A percentile compares a stretch with the other conserved stretches of the same genome.
phyloP scores from a whole-genome alignment of 345 rosid genomes.

The Corymbia maculata region DNA sequence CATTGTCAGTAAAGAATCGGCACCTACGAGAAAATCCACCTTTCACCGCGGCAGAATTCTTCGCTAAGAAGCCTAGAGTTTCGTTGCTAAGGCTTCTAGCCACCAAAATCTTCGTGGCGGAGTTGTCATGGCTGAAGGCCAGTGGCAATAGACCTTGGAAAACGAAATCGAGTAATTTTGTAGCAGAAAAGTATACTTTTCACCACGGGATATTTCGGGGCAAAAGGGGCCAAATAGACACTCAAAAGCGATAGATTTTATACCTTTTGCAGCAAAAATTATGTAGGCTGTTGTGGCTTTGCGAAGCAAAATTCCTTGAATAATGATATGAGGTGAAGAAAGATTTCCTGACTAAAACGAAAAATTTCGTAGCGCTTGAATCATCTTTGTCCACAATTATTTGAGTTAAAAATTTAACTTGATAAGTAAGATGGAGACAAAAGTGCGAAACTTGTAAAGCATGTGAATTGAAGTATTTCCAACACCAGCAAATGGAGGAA shows the following conservation, averaged over 20 bases:
- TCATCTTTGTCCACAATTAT: not conserved
- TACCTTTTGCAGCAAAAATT: not conserved
- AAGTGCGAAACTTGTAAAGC: not conserved
- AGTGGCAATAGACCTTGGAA: not conserved
- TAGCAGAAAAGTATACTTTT: not conserved
- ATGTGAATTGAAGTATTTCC: not conserved
- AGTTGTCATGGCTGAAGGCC: not conserved
- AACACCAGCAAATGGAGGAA: not conserved
- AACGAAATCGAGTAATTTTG: not conserved
- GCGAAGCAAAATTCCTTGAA: not conserved
- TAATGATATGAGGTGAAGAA: not conserved
- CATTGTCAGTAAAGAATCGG: not conserved
- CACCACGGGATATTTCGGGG: not conserved
- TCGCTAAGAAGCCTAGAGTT: not conserved
- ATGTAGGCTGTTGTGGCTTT: not conserved
- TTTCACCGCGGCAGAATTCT: fast-evolving
- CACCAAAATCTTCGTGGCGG: not conserved
- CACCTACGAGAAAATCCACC: not conserved
- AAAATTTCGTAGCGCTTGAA: not conserved
- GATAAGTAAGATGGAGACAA: not conserved
- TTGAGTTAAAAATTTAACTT: not conserved
- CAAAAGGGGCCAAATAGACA: not conserved
- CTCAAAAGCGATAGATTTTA: not conserved
- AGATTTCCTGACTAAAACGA: not conserved
- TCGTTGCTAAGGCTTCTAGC: not conserved